Base-by-base conservation (phyloP, 2,329 filamentous ascomycete species). In the Aspergillus texensis region DNA sequence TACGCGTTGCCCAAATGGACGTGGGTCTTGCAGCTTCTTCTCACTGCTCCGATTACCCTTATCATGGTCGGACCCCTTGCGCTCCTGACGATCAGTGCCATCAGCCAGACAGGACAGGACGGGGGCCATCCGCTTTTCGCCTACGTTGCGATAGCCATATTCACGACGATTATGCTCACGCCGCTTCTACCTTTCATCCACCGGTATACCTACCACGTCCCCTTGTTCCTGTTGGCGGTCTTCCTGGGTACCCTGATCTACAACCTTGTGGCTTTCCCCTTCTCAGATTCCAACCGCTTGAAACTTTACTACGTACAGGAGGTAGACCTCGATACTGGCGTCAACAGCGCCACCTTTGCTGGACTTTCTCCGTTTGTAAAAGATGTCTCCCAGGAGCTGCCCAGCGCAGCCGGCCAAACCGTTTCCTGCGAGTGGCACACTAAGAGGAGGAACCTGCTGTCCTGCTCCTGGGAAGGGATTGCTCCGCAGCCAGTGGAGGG, bases 231-330 rank as follows among this genome's bases (percentile, higher is more conserved):
- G 19, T 83, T 96, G 32, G 74, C 89, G 14, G 81, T 97, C 10
- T 92, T 93, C 65, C 72, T 87, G 28, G 91, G 84, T 34, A 96
- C 93, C 1, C 80, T 96, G 32, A 85, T 94, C 61, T 98, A 97
- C 81, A 96, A 96, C 73, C 85, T 97, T 5, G 80, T 87, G 2
- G 92, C 91, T 1, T 97, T 97, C 77, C 95, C 95, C 0, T 98
- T 98, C 78, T 95, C 92, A 0, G 80, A 86, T 26, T 85, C 88
- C 63, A 91, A 89, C 74, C 87, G 92, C 43, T 88, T 96, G 77
- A 98, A 98, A 78, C 84, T 94, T 55, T 96, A 89, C 77, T 97
- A 98, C 76, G 82, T 91, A 57, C 94, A 99, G 75, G 86, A 86
- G 11, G 82, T 97, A 55, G 87, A 97, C 68, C 85, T 97, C 11